Percentiles rank a stretch among this genome's conserved stretches.
Conservation (phyloP, 2,329 filamentous ascomycete genomes). For the Basipetospora chlamydospora region DNA sequence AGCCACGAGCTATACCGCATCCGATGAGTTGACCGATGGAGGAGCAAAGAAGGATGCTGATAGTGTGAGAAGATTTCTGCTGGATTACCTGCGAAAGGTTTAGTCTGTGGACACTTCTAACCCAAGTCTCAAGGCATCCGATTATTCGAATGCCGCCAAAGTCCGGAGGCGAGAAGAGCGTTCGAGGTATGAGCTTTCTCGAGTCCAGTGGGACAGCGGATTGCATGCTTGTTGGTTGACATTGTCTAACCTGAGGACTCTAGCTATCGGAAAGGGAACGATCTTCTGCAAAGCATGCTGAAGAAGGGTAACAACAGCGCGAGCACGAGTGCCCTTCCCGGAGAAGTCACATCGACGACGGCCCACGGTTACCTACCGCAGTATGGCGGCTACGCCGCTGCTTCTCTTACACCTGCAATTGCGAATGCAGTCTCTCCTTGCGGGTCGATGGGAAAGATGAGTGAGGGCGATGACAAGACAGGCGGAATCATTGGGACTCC, state of each 20-base stretch:
- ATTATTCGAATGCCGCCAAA: slow-evolving; percentile 1
- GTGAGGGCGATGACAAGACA: slow-evolving; percentile 11
- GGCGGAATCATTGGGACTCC: slow-evolving; percentile 8
- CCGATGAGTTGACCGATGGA: not conserved
- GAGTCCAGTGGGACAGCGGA: not conserved
- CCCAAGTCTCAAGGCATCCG: slow-evolving; percentile 1
- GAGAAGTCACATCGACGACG: slow-evolving; percentile 36
- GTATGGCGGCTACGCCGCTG: slow-evolving; percentile 36
- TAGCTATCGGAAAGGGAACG: slow-evolving; percentile 24
- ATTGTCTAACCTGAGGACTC: slow-evolving; percentile 8
- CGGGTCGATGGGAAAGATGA: slow-evolving; percentile 13
- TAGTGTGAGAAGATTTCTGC: not conserved
- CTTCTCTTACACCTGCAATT: slow-evolving; percentile 30
- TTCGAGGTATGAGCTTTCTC: slow-evolving; percentile 3
- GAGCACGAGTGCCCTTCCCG: slow-evolving; percentile 28
- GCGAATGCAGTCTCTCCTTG: slow-evolving; percentile 22
- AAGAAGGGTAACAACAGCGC: slow-evolving; percentile 38
- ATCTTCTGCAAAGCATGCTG: slow-evolving; percentile 34
- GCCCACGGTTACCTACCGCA: slow-evolving; percentile 40
- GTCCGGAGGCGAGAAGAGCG: slow-evolving; percentile 1
- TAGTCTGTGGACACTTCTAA: not conserved
- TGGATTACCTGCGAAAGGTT: not conserved
- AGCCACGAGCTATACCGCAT: slow-evolving; percentile 5
- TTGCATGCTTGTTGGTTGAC: not conserved
- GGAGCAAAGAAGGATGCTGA: not conserved